A percentile compares a stretch with the other conserved stretches of the same genome.
These are phyloP conservation scores for Cadophora sp. DNA, from an alignment of 2,329 filamentous ascomycete species.

Conservation along the genomic window DNA sequence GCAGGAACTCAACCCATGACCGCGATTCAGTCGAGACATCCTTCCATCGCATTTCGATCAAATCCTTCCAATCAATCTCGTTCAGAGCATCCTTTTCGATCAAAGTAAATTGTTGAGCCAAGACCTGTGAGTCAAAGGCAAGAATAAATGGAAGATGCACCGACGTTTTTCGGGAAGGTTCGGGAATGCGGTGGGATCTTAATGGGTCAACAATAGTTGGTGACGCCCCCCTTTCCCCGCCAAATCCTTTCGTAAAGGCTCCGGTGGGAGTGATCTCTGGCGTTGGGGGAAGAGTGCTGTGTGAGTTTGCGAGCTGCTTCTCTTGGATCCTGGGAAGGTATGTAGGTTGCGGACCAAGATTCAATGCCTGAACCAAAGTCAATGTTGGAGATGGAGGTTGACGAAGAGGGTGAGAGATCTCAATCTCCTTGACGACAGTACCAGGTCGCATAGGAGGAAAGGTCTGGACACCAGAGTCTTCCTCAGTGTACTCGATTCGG, in stretches of 20 bases:
- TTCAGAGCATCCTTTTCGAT: slow-evolving; percentile 87
- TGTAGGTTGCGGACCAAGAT: slow-evolving; percentile 49
- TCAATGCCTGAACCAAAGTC: slow-evolving; percentile 55
- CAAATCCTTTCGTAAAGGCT: slow-evolving; percentile 23
- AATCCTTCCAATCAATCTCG: slow-evolving; percentile 87
- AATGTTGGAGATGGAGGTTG: slow-evolving; percentile 54
- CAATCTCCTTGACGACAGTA: slow-evolving; percentile 37
- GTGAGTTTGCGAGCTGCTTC: slow-evolving; percentile 22
- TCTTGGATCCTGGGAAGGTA: slow-evolving; percentile 48
- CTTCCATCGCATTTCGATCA: slow-evolving; percentile 85
- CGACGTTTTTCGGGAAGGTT: slow-evolving; percentile 42
- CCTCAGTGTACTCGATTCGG: slow-evolving; percentile 41
- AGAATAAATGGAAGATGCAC: slow-evolving; percentile 79
- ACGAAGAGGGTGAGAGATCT: slow-evolving; percentile 36
- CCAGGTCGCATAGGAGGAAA: slow-evolving; percentile 43
- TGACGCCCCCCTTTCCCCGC: slow-evolving; percentile 30
- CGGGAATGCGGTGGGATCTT: slow-evolving; percentile 36
- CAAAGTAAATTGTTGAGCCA: slow-evolving; percentile 84
- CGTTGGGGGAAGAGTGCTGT: slow-evolving; percentile 40
- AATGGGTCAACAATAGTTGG: slow-evolving; percentile 35
- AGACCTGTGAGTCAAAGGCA: slow-evolving; percentile 77
- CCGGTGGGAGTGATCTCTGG: slow-evolving; percentile 43
- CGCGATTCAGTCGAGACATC: slow-evolving; percentile 69
- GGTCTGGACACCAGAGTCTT: slow-evolving; percentile 43
- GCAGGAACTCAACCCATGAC: slow-evolving; percentile 84